These are phyloP conservation scores for Rhinocladiella mackenziei DNA, from an alignment of 2,329 filamentous ascomycete genomes.

Conservation along the genomic window DNA sequence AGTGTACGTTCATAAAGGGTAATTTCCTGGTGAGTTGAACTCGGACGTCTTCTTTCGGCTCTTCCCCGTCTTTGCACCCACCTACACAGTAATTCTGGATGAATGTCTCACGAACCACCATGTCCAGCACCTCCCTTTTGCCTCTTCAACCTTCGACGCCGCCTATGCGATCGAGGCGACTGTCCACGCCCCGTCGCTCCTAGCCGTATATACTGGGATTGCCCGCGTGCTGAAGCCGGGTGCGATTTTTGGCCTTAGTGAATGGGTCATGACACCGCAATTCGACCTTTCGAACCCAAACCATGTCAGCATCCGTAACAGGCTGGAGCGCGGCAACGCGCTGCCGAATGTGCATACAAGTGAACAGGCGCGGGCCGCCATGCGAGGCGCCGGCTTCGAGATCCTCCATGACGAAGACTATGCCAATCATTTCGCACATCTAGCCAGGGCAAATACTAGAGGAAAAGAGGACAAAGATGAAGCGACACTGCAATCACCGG, in stretches of 20 bases:
- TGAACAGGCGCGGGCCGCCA: slow-evolving; percentile 24
- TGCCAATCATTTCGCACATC: slow-evolving; percentile 21
- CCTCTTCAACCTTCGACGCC: slow-evolving; percentile 31
- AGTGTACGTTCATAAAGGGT: slow-evolving; percentile 27
- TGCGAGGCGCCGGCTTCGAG: slow-evolving; percentile 30
- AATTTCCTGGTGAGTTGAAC: slow-evolving; percentile 30
- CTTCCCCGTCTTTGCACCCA: neutral
- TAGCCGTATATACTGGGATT: slow-evolving; percentile 31
- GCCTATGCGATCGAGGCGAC: slow-evolving; percentile 35
- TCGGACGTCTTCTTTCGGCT: neutral
- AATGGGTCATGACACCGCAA: slow-evolving; percentile 34
- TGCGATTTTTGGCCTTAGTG: slow-evolving; percentile 30
- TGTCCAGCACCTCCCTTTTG: slow-evolving; percentile 27
- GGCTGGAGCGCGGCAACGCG: slow-evolving; percentile 33
- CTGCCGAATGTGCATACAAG: slow-evolving; percentile 30
- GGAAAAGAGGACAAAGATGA: neutral
- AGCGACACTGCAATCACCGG: neutral
- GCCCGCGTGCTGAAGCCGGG: slow-evolving; percentile 33
- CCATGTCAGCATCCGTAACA: slow-evolving; percentile 30
- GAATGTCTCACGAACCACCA: too few species aligned
- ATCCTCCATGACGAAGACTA: slow-evolving; percentile 32
- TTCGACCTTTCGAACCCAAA: slow-evolving; percentile 28
- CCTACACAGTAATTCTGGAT: neutral
- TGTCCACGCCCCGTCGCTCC: slow-evolving; percentile 31
- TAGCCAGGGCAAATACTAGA: neutral